phyloP scores from a whole-genome alignment of 164 flowering plant genomes.

The Tinospora cordifolia region DNA sequence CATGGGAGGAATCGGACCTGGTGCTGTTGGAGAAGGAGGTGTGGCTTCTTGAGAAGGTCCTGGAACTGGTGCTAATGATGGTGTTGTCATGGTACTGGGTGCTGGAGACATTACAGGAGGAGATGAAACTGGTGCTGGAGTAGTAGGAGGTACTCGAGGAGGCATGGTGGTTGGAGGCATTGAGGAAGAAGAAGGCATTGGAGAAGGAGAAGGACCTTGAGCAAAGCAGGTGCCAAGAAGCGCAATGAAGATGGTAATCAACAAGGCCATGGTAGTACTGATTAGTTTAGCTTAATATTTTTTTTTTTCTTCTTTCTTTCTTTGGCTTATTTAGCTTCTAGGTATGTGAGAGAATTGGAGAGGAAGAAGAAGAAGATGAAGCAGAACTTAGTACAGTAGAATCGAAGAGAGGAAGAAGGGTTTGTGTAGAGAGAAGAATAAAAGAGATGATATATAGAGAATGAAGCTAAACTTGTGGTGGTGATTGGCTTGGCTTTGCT shows the following conservation, averaged over 20 bases:
- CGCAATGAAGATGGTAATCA: neutral
- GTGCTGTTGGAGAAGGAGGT: neutral
- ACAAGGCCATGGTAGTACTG: neutral
- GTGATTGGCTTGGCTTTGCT: conserved; percentile 4
- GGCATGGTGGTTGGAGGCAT: neutral
- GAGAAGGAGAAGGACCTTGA: neutral
- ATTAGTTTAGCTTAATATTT: neutral
- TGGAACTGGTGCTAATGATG: neutral
- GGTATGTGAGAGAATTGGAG: too few species aligned
- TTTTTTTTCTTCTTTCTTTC: too few species aligned
- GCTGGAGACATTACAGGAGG: neutral
- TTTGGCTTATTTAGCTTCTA: neutral
- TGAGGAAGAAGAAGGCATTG: neutral
- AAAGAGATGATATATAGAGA: neutral
- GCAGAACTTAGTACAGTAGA: neutral
- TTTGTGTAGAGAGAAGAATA: neutral
- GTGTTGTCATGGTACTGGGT: neutral
- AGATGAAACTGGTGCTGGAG: neutral
- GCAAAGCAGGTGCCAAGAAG: neutral
- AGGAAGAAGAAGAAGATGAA: neutral
- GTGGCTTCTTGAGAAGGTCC: neutral
- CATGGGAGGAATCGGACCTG: neutral
- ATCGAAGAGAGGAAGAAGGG: neutral
- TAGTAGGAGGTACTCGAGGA: neutral
- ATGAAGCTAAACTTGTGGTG: neutral